A percentile compares a stretch with the other conserved stretches of the same genome.
Conservation (phyloP, 768 basidiomycete species). For the Ephemerocybe angulata region DNA sequence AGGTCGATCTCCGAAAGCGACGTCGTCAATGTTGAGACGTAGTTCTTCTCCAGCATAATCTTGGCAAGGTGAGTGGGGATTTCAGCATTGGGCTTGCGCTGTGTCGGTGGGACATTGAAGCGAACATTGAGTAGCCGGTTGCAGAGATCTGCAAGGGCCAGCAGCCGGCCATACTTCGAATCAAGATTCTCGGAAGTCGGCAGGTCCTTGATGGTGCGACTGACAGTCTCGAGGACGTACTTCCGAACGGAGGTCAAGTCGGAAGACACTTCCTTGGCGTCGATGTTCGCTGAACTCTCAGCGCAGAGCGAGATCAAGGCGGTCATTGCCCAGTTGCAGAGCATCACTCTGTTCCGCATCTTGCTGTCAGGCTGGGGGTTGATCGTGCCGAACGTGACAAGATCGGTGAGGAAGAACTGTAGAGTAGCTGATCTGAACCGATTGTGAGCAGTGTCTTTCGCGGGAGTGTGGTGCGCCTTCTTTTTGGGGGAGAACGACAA, state of each 20-base stretch:
- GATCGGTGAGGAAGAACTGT: constrained; percentile 77
- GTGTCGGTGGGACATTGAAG: constrained; percentile 50
- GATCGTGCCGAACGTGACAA: constrained; percentile 75
- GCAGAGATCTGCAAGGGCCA: constrained; percentile 84
- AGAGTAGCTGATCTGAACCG: constrained; percentile 67
- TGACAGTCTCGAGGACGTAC: constrained; percentile 85
- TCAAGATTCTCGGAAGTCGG: constrained; percentile 58
- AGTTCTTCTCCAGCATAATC: constrained; percentile 98
- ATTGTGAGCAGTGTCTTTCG: constrained; percentile 55
- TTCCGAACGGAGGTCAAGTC: constrained; percentile 91
- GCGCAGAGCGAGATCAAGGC: constrained; percentile 91
- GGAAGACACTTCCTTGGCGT: constrained; percentile 69
- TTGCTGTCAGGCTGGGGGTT: constrained; percentile 55
- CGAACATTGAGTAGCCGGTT: constrained; percentile 82
- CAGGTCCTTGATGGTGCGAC: constrained; percentile 81
- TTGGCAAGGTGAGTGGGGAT: constrained; percentile 91
- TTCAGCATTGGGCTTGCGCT: constrained; percentile 59
- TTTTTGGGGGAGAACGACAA: constrained; percentile 74
- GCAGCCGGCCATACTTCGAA: constrained; percentile 79
- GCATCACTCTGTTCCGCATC: constrained; percentile 51
- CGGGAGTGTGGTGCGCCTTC: constrained; percentile 47
- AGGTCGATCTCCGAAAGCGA: constrained; percentile 91
- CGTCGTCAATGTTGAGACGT: constrained; percentile 82
- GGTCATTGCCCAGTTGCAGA: constrained; percentile 87
- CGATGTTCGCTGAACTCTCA: constrained; percentile 64